Evolutionary conservation across 495 filamentous ascomycete genomes (phyloP).

Genomic region (Saxispiralis lemnorum): DNA sequence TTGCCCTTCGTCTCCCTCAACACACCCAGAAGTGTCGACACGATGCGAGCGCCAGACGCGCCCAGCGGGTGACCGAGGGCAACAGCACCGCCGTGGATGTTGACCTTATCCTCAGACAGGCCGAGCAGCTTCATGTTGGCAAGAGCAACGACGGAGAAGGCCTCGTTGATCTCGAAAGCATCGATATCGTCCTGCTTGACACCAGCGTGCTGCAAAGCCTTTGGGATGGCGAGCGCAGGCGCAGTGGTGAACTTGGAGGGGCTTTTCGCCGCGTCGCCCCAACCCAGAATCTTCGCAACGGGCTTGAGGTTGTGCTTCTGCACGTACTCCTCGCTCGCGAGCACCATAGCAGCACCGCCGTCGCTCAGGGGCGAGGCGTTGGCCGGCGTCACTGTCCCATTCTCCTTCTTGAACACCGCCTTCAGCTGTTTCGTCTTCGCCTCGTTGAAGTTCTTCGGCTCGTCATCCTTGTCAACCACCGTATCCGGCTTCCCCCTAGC

Average conservation of each 20-base stretch:
- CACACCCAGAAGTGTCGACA: conserved; percentile 79
- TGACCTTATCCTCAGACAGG: conserved; percentile 70
- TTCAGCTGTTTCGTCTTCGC: conserved; percentile 73
- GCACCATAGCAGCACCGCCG: conserved; percentile 73
- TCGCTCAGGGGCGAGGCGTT: conserved; percentile 95
- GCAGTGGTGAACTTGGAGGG: conserved; percentile 92
- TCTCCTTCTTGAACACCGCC: conserved; percentile 52
- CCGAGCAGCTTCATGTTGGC: conserved; percentile 84
- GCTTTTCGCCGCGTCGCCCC: conserved; percentile 80
- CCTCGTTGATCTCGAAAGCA: conserved; percentile 97
- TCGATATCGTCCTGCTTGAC: conserved; percentile 59
- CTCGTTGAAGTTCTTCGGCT: conserved; percentile 92
- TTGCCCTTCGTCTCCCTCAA: conserved; percentile 78
- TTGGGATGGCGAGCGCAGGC: conserved; percentile 86
- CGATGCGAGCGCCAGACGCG: conserved; percentile 79
- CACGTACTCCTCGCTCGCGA: conserved; percentile 77
- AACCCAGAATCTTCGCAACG: conserved; percentile 85
- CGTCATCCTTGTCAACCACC: conserved; percentile 71
- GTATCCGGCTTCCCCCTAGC: conserved; percentile 78
- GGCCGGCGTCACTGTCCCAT: conserved; percentile 86
- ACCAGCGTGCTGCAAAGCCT: conserved; percentile 82
- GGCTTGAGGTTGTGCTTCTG: conserved; percentile 78
- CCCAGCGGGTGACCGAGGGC: conserved; percentile 91
- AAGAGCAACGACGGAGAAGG: conserved; percentile 88
- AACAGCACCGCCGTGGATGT: conserved; percentile 86